Conservation (phyloP, 2,329 filamentous ascomycete species). For the Colletotrichum theobromicola region DNA sequence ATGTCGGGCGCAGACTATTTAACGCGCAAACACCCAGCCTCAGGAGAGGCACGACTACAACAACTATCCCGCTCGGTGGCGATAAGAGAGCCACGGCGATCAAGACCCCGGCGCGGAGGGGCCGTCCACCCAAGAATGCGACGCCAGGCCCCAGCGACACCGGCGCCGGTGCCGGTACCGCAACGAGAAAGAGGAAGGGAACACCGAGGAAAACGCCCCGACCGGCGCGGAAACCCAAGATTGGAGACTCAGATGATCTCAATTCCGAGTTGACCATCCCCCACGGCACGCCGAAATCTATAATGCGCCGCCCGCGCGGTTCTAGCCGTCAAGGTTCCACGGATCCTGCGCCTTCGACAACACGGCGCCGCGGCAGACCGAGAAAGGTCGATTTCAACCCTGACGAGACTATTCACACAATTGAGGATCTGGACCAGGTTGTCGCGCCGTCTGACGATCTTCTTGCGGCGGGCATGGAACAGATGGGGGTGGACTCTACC, state of each 20-base stretch:
- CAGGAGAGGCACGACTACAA: conserved; percentile 49
- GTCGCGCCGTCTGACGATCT: conserved; percentile 5
- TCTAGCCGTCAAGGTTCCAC: conserved; percentile 1
- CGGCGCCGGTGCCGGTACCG: conserved; percentile 25
- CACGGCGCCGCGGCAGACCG: conserved; percentile 1
- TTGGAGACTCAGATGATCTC: conserved; percentile 29
- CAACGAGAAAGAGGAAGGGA: conserved; percentile 49
- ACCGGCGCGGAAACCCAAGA: conserved; percentile 35
- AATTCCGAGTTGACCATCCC: conserved; percentile 28
- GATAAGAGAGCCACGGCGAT: conserved; percentile 39
- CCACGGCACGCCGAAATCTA: conserved; percentile 37
- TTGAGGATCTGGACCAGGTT: conserved; percentile 21
- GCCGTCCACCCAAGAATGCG: conserved; percentile 54
- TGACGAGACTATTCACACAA: conserved; percentile 24
- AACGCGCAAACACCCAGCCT: conserved; percentile 46
- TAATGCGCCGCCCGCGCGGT: conserved; percentile 28
- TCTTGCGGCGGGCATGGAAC: conserved; percentile 28
- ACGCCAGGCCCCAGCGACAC: conserved; percentile 54
- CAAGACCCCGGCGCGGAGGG: conserved; percentile 46
- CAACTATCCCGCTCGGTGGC: conserved; percentile 56
- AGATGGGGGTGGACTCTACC: conserved; percentile 33
- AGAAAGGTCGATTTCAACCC: conserved; percentile 12
- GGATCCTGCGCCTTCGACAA: conserved; percentile 10
- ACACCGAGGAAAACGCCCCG: conserved; percentile 45
- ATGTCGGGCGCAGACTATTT: conserved; percentile 45